Evolutionary conservation across 768 basidiomycete genomes (phyloP), one percentile per base, ranked within the genome.

Genomic region (Tephrocybe rancida): DNA sequence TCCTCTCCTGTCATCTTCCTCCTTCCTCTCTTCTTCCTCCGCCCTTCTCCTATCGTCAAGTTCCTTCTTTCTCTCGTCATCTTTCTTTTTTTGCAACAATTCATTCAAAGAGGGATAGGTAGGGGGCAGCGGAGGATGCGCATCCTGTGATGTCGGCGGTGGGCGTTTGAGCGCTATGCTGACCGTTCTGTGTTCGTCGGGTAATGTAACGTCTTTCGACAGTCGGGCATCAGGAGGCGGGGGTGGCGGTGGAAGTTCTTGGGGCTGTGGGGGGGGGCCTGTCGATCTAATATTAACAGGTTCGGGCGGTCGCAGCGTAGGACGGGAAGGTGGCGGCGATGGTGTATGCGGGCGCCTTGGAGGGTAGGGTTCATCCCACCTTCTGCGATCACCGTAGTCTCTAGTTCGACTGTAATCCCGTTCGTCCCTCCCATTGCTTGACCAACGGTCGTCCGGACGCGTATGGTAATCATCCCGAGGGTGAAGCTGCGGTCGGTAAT

Each of bases 111-210:
- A 55, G 5, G 60, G 50, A 3, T 64, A 64, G 1, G 59, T 63
- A 44, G 78, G 57, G 1, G 76, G 63, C 5, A 73, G 67, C 1
- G 80, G 82, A 9, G 82, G 83, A 57, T 73, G 79, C 3, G 63
- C 58, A 58, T 70, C 76, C 11, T 68, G 67, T 1, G 82, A 84
- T 0, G 80, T 79, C 1, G 70, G 68, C 5, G 80, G 80, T 13
- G 30, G 57, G 19, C 74, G 75, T 46, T 75, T 78, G 43, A 77
- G 67, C 1, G 72, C 67, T n/a, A 78, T 73, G n/a, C 75, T 76
- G 3, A 79, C 70, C 2, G 71, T 57, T 3, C 66, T 52, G 56
- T 80, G 81, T 27, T 64, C 57, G 18, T 64, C 63, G 13, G 67
- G 68, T 21, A 66, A 61, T 6, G 61, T 56, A 8, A 56, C 51